phyloP scores from a whole-genome alignment of 2,329 filamentous ascomycete species.

The Macrophomina phaseolina region DNA sequence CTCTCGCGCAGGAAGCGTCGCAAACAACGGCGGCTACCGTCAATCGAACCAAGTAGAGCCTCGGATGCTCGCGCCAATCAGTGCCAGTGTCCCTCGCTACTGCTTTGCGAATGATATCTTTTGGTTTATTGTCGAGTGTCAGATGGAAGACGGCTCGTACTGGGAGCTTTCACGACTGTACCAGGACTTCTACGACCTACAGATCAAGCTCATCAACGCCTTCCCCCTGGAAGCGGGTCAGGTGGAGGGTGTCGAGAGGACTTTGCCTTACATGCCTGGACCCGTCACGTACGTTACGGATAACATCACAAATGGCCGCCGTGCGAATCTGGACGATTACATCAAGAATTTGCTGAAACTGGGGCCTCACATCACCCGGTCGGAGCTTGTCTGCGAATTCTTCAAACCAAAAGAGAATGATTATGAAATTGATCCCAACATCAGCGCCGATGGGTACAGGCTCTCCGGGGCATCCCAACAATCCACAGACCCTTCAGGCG shows the following conservation, averaged over 20 bases:
- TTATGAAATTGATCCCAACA: conserved; percentile 83
- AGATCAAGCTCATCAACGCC: conserved; percentile 89
- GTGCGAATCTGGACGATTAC: conserved; percentile 93
- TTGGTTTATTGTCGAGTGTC: conserved; percentile 95
- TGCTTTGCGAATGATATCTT: conserved; percentile 98
- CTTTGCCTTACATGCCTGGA: conserved; percentile 95
- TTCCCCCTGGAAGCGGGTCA: conserved; percentile 95
- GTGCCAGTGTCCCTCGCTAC: conserved; percentile 87
- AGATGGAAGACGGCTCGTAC: conserved; percentile 85
- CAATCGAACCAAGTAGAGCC: conserved; percentile 30
- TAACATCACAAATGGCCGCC: conserved; percentile 89
- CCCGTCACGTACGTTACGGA: conserved; percentile 99
- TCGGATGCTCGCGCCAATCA: conserved; percentile 73
- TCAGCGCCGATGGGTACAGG: conserved; percentile 72
- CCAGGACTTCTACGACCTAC: conserved; percentile 98
- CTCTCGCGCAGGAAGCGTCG: conserved; percentile 30
- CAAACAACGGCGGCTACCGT: conserved; percentile 21
- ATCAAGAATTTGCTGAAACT: conserved; percentile 89
- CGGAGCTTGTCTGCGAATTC: conserved; percentile 84
- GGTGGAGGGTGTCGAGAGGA: conserved; percentile 73
- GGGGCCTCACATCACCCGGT: conserved; percentile 82
- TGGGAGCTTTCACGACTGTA: conserved; percentile 97
- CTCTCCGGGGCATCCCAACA: conserved; percentile 64
- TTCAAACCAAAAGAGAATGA: conserved; percentile 90
- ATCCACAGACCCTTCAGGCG: conserved; percentile 43